phyloP scores from a whole-genome alignment of 1,284 basidiomycete species.

The Ustilago shanxiensis region DNA sequence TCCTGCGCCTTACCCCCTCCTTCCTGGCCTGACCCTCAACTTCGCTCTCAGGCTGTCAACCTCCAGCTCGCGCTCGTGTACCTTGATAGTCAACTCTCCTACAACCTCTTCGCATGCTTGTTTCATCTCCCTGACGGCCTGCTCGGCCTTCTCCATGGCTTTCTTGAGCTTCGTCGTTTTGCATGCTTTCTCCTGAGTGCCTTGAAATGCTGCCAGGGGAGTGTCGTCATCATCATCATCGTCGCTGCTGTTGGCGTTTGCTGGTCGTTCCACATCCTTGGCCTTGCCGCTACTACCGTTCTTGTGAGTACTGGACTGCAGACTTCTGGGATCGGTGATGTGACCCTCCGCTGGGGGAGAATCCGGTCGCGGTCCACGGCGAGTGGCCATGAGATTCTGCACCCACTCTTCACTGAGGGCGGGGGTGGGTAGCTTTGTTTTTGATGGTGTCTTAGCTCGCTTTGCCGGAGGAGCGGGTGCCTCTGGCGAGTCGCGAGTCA shows the following conservation, averaged over 20 bases:
- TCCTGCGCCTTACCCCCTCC: background rate
- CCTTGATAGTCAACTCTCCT: constrained; percentile 6
- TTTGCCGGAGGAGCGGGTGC: background rate
- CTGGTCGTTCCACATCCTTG: background rate
- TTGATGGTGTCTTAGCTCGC: too few relatives aligned
- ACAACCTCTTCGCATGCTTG: constrained; percentile 15
- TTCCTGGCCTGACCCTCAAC: background rate
- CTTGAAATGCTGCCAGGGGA: constrained; percentile 1
- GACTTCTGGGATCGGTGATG: background rate
- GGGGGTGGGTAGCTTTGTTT: background rate
- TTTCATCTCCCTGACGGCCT: constrained; percentile 15
- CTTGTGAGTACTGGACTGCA: background rate
- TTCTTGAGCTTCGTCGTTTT: background rate
- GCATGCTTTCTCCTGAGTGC: background rate
- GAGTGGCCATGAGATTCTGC: background rate
- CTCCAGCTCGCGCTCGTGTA: constrained; percentile 16
- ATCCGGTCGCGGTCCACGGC: background rate
- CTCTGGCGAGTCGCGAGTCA: background rate
- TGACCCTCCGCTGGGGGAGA: constrained; percentile 6
- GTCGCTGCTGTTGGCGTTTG: constrained; percentile 15
- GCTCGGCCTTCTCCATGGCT: constrained; percentile 9
- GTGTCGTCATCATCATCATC: constrained; percentile 15
- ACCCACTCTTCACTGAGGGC: constrained; percentile 9
- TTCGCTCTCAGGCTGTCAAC: constrained; percentile 23
- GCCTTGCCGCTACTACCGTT: background rate